phyloP scores from a whole-genome alignment of 2,329 filamentous ascomycete species.

The Botrytis deweyae region DNA sequence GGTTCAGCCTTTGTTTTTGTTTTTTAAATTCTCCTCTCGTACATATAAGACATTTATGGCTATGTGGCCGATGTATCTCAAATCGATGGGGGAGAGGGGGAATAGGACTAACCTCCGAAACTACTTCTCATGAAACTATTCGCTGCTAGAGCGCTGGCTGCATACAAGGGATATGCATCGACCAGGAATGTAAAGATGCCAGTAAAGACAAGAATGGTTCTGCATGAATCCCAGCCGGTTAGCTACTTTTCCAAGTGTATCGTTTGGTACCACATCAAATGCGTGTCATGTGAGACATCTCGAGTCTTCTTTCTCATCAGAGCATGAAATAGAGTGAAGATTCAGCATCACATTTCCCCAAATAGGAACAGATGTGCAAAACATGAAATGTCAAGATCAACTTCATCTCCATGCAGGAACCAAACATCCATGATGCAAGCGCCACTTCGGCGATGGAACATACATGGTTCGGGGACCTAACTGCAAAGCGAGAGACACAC shows the following conservation, averaged over 20 bases:
- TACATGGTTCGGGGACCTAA: conserved; percentile 21
- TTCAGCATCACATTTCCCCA: conserved; percentile 16
- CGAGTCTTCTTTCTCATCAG: conserved; percentile 12
- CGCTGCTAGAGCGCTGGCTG: conserved; percentile 76
- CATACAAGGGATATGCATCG: conserved; percentile 74
- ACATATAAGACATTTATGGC: not conserved
- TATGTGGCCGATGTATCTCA: not conserved
- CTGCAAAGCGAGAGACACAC: conserved; percentile 13
- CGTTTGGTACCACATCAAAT: conserved; percentile 29
- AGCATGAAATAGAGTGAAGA: not conserved
- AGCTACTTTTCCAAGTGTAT: conserved; percentile 28
- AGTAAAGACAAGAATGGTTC: conserved; percentile 74
- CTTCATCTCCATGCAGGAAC: conserved; percentile 22
- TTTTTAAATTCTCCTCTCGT: conserved; percentile 2
- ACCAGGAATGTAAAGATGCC: conserved; percentile 83
- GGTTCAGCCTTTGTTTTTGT: conserved; percentile 27
- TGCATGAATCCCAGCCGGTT: conserved; percentile 41
- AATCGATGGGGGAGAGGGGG: not conserved
- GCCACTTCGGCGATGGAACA: conserved; percentile 23
- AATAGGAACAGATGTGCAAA: conserved; percentile 19
- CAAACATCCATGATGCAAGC: conserved; percentile 7
- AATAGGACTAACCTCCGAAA: conserved; percentile 55
- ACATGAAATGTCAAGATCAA: conserved; percentile 16
- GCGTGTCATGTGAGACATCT: conserved; percentile 28
- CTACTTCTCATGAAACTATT: conserved; percentile 76